phyloP scores from a whole-genome alignment of 805 yeast genomes.

The fission yeast (Schizosaccharomyces pombe) region ASM294v3 CU329670.1:3670001-3670500 shows the following conservation, averaged over 20 bases:
- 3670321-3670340: constrained; percentile 49
- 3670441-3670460: constrained; percentile 63
- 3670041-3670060: constrained; percentile 4
- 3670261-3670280: constrained; percentile 55
- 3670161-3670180: constrained; percentile 33
- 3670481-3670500: constrained; percentile 72
- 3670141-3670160: constrained; percentile 40
- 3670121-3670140: constrained; percentile 52
- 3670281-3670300: constrained; percentile 75
- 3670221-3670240: constrained; percentile 67
- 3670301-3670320: constrained; percentile 37
- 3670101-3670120: constrained; percentile 8
- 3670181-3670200: constrained; percentile 47
- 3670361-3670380: constrained; percentile 80
- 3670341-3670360: constrained; percentile 70
- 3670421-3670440: constrained; percentile 46
- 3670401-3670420: constrained; percentile 73
- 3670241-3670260: constrained; percentile 49
- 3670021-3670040: constrained; percentile 3
- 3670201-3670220: constrained; percentile 33
- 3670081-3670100: constrained; percentile 8
- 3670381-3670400: constrained; percentile 65
- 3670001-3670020: background rate
- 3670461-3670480: constrained; percentile 87
- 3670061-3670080: constrained; percentile 4